Evolutionary conservation across 257 asterid species (phyloP).

Genomic region (Nicotiana noctiflora): DNA sequence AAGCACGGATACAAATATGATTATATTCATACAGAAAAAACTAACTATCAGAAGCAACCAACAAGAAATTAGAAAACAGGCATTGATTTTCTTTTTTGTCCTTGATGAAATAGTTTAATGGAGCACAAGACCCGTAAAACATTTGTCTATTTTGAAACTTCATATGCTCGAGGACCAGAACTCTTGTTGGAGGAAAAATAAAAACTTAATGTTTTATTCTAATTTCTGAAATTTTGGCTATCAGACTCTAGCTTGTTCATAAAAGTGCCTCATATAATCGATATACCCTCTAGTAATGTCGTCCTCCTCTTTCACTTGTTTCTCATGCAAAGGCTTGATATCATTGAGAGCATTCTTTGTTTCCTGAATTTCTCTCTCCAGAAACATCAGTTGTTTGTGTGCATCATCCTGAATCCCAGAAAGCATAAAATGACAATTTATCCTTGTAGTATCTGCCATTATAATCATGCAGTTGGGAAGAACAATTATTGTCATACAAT

Average conservation of each 20-base stretch:
- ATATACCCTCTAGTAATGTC: conserved; percentile 76
- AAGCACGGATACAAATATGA: not conserved
- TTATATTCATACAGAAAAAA: not conserved
- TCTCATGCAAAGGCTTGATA: conserved; percentile 55
- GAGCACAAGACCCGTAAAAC: not conserved
- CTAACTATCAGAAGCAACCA: not conserved
- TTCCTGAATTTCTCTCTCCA: conserved; percentile 70
- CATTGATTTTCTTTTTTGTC: not conserved
- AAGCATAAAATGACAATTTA: conserved; percentile 18
- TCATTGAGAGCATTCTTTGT: conserved; percentile 57
- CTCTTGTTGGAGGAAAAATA: not conserved
- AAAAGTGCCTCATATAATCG: not conserved
- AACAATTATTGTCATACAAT: not conserved
- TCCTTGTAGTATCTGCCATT: not conserved
- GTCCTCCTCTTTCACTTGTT: conserved; percentile 74
- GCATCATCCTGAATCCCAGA: conserved; percentile 75
- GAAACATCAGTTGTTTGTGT: conserved; percentile 56
- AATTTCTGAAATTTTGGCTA: not conserved
- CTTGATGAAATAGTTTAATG: not conserved
- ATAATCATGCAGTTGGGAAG: not conserved
- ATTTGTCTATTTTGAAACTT: not conserved
- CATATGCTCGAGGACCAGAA: not conserved
- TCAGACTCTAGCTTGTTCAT: not conserved
- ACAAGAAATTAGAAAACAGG: not conserved
- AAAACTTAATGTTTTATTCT: not conserved